A percentile compares a stretch with the other conserved stretches of the same genome.
phyloP scores from a whole-genome alignment of 345 rosid genomes.

The Pseudoturritis turrita region DNA sequence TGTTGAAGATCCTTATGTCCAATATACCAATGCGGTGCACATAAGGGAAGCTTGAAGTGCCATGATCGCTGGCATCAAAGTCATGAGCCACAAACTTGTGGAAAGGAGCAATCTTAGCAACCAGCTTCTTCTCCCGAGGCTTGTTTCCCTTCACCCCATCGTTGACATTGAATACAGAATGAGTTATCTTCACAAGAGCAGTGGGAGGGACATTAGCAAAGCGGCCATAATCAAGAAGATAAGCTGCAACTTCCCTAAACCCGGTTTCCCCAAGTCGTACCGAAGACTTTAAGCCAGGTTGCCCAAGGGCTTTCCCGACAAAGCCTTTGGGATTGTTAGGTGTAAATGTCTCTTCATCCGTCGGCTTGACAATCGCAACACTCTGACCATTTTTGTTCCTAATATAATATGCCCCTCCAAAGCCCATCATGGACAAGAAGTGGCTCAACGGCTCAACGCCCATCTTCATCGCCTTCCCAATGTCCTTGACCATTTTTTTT shows the following conservation, averaged over 20 bases:
- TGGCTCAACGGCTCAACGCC: slow-evolving; percentile 94
- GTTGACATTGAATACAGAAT: slow-evolving; percentile 81
- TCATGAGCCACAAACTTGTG: slow-evolving; percentile 93
- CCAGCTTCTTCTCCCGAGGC: slow-evolving; percentile 55
- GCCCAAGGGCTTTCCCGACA: slow-evolving; percentile 96
- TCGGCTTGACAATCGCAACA: slow-evolving; percentile 93
- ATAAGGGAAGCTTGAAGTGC: slow-evolving; percentile 91
- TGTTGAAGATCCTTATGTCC: slow-evolving; percentile 85
- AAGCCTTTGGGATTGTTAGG: slow-evolving; percentile 98
- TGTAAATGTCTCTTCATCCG: slow-evolving; percentile 99
- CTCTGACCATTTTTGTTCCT: slow-evolving; percentile 66
- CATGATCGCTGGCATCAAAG: slow-evolving; percentile 95
- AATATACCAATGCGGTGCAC: slow-evolving; percentile 94
- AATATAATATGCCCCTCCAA: slow-evolving; percentile 93
- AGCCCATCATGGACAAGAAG: slow-evolving; percentile 75
- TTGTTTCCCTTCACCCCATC: slow-evolving; percentile 73
- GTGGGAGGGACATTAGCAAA: slow-evolving; percentile 96
- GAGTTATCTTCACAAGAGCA: slow-evolving; percentile 92
- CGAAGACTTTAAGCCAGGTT: slow-evolving; percentile 87
- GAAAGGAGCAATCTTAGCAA: slow-evolving; percentile 93
- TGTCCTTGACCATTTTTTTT: slow-evolving; percentile 56
- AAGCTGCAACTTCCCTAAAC: slow-evolving; percentile 95
- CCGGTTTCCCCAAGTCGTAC: slow-evolving; percentile 99
- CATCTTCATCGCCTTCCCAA: slow-evolving; percentile 76
- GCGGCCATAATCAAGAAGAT: slow-evolving; percentile 77